These are phyloP conservation scores for Oleoguttula mirabilis DNA, from an alignment of 495 filamentous ascomycete genomes.

Conservation along the genomic window DNA sequence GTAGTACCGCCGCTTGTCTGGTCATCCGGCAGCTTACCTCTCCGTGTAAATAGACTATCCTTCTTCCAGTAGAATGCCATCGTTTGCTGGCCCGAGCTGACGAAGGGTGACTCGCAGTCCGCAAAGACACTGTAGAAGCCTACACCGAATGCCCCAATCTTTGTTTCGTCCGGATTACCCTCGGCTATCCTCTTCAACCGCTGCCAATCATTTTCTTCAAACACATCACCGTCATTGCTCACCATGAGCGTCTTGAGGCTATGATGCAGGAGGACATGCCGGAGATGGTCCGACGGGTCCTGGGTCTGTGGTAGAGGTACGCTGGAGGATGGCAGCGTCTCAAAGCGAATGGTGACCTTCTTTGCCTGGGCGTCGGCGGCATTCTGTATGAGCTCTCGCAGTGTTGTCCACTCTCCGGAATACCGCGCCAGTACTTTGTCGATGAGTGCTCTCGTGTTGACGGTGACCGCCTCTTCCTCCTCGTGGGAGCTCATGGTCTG, in stretches of 20 bases:
- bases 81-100: conserved; percentile 76
- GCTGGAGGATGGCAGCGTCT: conserved; percentile 68
- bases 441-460: conserved; percentile 91
- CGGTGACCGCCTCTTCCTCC: conserved; percentile 95
- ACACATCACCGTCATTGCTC: conserved; percentile 78
- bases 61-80: conserved; percentile 99
- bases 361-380: conserved; percentile 89
- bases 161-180: conserved; percentile 95
- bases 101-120: conserved; percentile 93
- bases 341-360: conserved; percentile 79
- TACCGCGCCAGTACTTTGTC: conserved; percentile 95
- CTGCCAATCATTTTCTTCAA: conserved; percentile 80
- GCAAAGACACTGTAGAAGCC: conserved; percentile 98
- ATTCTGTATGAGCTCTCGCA: conserved; percentile 95
- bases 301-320: conserved; percentile 58
- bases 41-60: conserved; percentile 82
- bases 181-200: conserved; percentile 93
- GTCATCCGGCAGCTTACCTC: conserved; percentile 51
- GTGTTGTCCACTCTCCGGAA: conserved; percentile 75
- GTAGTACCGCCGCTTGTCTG: conserved; percentile 58
- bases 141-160: conserved; percentile 97
- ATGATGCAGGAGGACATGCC: conserved; percentile 70
- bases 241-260: conserved; percentile 74
- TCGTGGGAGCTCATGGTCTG: conserved; percentile 74
- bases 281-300: conserved; percentile 57